Evolutionary conservation across 225 moss, liverwort and hornwort species (phyloP).

Genomic region (Pseudisothecium myosuroides): DNA sequence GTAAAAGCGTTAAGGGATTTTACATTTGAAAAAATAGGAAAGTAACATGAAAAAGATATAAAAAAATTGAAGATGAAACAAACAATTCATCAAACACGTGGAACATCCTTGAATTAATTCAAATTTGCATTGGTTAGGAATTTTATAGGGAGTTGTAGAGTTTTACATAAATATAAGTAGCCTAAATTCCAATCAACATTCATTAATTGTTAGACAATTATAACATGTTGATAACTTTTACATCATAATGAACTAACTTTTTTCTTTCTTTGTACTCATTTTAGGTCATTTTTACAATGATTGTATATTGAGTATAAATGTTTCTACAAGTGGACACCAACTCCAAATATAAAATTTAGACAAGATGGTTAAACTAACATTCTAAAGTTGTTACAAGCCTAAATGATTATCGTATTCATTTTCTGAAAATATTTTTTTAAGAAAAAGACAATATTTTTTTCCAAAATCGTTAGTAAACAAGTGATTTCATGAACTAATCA

Average conservation of each 20-base stretch:
- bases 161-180: too few relatives aligned
- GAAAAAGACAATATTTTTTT: not conserved
- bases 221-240: too few relatives aligned
- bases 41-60: fast-evolving
- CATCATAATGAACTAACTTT: fast-evolving
- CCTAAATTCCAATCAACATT: not conserved
- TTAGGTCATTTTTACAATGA: not conserved
- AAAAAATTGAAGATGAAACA: not conserved
- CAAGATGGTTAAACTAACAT: fast-evolving
- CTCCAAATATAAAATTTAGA: not conserved
- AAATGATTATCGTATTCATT: fast-evolving
- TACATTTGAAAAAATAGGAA: not conserved
- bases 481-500: not conserved
- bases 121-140: too few relatives aligned
- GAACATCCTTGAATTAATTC: not conserved
- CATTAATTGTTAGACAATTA: too few relatives aligned
- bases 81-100: fast-evolving
- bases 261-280: fast-evolving
- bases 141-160: fast-evolving
- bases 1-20: fast-evolving
- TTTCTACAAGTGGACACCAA: fast-evolving
- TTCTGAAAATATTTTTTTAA: too few relatives aligned
- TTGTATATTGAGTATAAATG: fast-evolving
- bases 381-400: fast-evolving
- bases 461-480: too few relatives aligned